Base-by-base conservation (phyloP, 371 early-diverging fungal species). In the Mortierella sp. region DNA sequence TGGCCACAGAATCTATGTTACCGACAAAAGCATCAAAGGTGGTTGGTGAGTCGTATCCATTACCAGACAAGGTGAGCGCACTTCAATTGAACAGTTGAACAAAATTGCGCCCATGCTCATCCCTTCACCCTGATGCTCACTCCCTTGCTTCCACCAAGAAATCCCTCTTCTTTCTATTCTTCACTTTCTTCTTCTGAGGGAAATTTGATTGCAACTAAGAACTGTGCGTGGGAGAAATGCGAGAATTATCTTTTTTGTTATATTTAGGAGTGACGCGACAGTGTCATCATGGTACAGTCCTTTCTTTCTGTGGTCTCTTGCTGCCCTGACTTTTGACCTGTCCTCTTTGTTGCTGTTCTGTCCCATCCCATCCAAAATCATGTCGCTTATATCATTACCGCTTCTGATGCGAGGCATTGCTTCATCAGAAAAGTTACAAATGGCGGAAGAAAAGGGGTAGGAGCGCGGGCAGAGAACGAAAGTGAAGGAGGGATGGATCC, bases 1-100 rank as follows among this genome's bases (percentile, higher is more conserved):
- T 21, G 99, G 99, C 99, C 99, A 99, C 24, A 99, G 89, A 21
- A 94, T 91, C 92, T 92, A 78, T 14, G 45, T 34, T 44, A 16
- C 38, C 19, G 65, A 58, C 19, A 24, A 70, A 70, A 38, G 47
- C 50, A 50, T 50, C 3, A 16, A 50, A 16, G 16, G 50, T 14
- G 50, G 50, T 50, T 50, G 50, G 50, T 50, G 11, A 50, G 50
- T 14, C 16, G 50, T 50, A 2, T 11, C 14, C 50, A 13, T 50
- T 0, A 16, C 16, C 11, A 16, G 13, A 9, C 16, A 50, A 50
- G 50, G 42, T 38, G 42, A 50, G 50, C 16, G 3, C 16, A 50
- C 50, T 48, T 50, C 50, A 50, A 50, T 1, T 50, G 16, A 14
- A 9, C 11, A 50, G 14, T 38, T 38, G 38, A 38, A 38, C 42